Percentiles rank a stretch among this genome's conserved stretches.
These are phyloP conservation scores for Helenozyma baotianmanensis DNA, from an alignment of 805 yeast genomes.

Conservation along the genomic window DNA sequence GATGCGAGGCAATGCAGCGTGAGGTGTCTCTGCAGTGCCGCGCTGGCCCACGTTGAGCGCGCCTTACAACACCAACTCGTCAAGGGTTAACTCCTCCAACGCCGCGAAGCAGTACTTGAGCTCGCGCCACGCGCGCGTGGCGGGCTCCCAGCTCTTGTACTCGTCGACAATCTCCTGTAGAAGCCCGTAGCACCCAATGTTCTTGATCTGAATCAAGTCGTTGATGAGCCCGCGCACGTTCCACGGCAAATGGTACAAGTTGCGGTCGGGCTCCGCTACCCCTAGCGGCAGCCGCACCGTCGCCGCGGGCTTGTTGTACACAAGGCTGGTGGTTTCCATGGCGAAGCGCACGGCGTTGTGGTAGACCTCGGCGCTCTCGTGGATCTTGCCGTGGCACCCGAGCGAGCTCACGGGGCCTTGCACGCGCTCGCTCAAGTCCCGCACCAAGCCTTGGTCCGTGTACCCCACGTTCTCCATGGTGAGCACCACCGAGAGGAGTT, in stretches of 20 bases:
- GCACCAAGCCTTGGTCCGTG: constrained; percentile 26
- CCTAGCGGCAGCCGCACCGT: too few species aligned
- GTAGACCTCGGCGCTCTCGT: constrained; percentile 22
- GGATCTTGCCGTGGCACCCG: constrained; percentile 28
- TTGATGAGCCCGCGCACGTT: constrained; percentile 33
- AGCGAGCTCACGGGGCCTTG: constrained; percentile 19
- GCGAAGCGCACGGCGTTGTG: constrained; percentile 25
- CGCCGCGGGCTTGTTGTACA: background rate
- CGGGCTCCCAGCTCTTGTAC: constrained; percentile 27
- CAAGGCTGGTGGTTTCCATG: constrained; percentile 34
- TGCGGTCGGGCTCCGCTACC: constrained; percentile 8
- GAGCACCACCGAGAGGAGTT: constrained; percentile 24
- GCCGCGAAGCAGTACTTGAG: constrained; percentile 30
- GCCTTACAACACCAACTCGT: constrained; percentile 20
- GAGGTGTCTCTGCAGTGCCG: too few species aligned
- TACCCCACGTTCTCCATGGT: constrained; percentile 34
- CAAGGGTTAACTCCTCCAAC: constrained; percentile 26
- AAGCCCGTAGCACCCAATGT: constrained; percentile 23
- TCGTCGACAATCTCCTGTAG: constrained; percentile 21
- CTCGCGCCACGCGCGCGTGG: constrained; percentile 28
- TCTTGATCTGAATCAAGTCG: constrained; percentile 28
- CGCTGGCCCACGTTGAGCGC: too few species aligned
- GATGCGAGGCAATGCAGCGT: too few species aligned
- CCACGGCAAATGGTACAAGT: constrained; percentile 35
- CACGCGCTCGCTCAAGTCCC: constrained; percentile 27